Conservation (phyloP, 345 rosid species). For the Psidium friedrichsthalianum region DNA sequence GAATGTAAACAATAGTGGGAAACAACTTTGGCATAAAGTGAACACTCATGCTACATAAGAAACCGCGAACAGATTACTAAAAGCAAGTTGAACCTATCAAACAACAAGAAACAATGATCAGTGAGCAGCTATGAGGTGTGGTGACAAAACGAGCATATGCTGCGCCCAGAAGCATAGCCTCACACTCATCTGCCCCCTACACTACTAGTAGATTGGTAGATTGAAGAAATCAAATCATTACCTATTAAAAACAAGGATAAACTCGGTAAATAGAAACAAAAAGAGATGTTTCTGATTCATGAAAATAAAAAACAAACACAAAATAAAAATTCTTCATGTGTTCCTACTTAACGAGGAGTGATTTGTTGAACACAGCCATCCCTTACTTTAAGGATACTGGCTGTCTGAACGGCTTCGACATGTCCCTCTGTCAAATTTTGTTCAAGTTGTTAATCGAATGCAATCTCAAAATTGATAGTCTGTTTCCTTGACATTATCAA, state of each 20-base stretch:
- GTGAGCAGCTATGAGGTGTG: neutral
- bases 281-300: neutral
- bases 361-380: neutral
- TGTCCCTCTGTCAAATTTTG: neutral
- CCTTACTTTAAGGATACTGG: neutral
- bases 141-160: neutral
- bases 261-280: neutral
- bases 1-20: neutral
- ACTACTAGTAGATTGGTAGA: neutral
- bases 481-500: neutral
- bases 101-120: neutral
- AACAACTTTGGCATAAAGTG: neutral
- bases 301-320: neutral
- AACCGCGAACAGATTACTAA: neutral
- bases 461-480: neutral
- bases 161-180: neutral
- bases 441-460: neutral
- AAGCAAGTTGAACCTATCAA: neutral
- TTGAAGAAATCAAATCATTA: neutral
- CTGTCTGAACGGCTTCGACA: neutral
- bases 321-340: neutral
- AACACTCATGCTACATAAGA: neutral
- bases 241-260: neutral
- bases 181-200: neutral
- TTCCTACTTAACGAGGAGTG: neutral